Percentiles rank a stretch among this genome's conserved stretches.
Evolutionary conservation across 495 filamentous ascomycete species (phyloP).

Genomic region (Aspergillus wentii): DNA sequence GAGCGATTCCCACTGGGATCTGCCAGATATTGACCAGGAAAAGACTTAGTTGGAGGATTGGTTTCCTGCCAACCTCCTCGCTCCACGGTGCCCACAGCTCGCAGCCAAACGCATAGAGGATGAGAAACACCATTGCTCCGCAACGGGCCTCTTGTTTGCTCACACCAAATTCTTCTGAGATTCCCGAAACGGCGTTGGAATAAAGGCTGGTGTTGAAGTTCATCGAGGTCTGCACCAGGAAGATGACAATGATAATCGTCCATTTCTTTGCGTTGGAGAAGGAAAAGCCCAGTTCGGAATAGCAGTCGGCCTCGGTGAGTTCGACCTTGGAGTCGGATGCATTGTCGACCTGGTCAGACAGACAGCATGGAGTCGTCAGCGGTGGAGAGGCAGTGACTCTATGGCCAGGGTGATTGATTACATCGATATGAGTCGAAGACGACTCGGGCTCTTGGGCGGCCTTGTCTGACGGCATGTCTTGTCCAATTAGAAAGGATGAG

Average conservation of each 20-base stretch:
- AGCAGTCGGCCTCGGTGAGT: slow-evolving; percentile 53
- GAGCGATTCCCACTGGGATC: slow-evolving; percentile 47
- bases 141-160: slow-evolving; percentile 47
- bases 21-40: slow-evolving; percentile 58
- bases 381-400: too few relatives aligned
- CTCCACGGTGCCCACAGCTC: slow-evolving; percentile 66
- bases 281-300: slow-evolving; percentile 50
- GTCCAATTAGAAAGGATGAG: too few relatives aligned
- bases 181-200: slow-evolving; percentile 46
- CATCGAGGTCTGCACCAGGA: slow-evolving; percentile 53
- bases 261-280: slow-evolving; percentile 52
- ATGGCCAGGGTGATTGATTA: too few relatives aligned
- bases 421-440: too few relatives aligned
- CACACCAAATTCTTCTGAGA: slow-evolving; percentile 44
- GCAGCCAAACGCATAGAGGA: slow-evolving; percentile 60
- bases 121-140: slow-evolving; percentile 54
- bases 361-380: too few relatives aligned
- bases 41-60: slow-evolving; percentile 51
- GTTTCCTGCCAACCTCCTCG: slow-evolving; percentile 56
- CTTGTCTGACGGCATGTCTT: too few relatives aligned
- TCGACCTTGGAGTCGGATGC: slow-evolving; percentile 29
- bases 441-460: too few relatives aligned
- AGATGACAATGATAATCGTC: slow-evolving; percentile 56
- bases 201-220: slow-evolving; percentile 57
- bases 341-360: slow-evolving; percentile 28